Base-by-base conservation (phyloP, 1,139 yeast genomes). In the Lodderomyces metapsilosis region DNA sequence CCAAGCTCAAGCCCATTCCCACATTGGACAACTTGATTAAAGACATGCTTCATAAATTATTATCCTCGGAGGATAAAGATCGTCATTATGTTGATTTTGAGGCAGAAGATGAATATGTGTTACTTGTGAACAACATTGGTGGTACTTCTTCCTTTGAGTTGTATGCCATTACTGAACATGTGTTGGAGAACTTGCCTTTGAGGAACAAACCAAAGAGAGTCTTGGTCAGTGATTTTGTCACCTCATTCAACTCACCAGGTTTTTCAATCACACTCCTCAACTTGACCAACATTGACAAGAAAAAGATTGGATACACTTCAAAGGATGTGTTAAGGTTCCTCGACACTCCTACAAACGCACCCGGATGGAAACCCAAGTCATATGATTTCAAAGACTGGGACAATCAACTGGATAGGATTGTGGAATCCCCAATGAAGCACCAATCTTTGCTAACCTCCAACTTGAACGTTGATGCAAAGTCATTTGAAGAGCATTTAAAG, bases 201-300 rank as follows among this genome's bases (percentile, higher is more conserved):
- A 59, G 57, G 15, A 61, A 59, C 37, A 57, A 49, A 41, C 96
- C 96, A 4, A 73, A 68, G 31, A 74, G 95, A 53, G 74, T 82
- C 9, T 75, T 81, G 43, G 76, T 82, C 1, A 88, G 95, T 36
- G 80, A 88, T 36, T 81, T 85, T 57, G 89, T 87, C 58, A 85
- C 96, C 2, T 88, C 96, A 1, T 76, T 88, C 50, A 87, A 85
- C 58, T 88, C 95, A 11, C 92, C 94, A n/a, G 97, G 96, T 1
- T 87, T 88, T 61, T 83, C 94, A 25, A 74, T 88, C 44, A 85
- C 96, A 3, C 67, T 88, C 41, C 68, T 88, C 52, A 88, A 87
- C 56, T 79, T 78, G 37, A 63, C 87, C 0, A 72, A 73, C 34
- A 53, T 59, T 15, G 48, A 47, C 4, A 58, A 57, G 11, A 71